Base-by-base conservation (phyloP, 257 asterid genomes). In the Salvia rosmarinus region DNA sequence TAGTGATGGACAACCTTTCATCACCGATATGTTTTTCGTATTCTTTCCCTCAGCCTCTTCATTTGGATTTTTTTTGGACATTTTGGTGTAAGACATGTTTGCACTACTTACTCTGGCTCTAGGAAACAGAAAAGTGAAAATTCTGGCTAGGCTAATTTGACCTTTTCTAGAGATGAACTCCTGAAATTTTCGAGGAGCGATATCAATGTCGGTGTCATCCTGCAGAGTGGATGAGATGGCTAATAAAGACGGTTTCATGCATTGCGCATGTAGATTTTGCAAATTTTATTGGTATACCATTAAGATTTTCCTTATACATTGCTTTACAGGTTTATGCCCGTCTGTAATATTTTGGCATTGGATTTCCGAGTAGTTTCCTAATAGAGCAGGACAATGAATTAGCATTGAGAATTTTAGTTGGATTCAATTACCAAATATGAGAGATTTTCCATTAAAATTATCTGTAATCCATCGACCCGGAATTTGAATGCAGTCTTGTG, bases 261-360 rank as follows among this genome's bases (percentile, higher is more conserved):
- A n/a, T 19, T 50, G 39, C 55, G 11, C 13, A 19, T 34, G 47
- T 19, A 13, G 63, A 60, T 78, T 78, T 67, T 11, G 5, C 66
- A 60, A 60, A 72, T 56, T 25, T 66, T 44, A 44, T 68, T 60
- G 12, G 39, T 23, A 58, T 42, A 44, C 73, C 75, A 54, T 78
- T 62, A 67, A 25, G 50, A 78, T 60, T 44, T 78, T 78, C 73
- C 76, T 39, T 25, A 51, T 68, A 52, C 67, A 72, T 54, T 19
- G 28, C 32, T 69, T 74, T 74, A 47, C 79, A 56, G 47, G 51
- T 68, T 46, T 28, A 0, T 58, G 56, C 50, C 70, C 47, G 16
- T 39, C 71, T 68, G 65, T 73, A 17, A 37, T 62, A n/a, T 40
- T 34, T 42, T 12, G 62, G 13, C 30, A 21, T 72, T 16, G 72